Base-by-base conservation (phyloP, 352 stramenopile species). In the Elongisporangium senticosum region DNA sequence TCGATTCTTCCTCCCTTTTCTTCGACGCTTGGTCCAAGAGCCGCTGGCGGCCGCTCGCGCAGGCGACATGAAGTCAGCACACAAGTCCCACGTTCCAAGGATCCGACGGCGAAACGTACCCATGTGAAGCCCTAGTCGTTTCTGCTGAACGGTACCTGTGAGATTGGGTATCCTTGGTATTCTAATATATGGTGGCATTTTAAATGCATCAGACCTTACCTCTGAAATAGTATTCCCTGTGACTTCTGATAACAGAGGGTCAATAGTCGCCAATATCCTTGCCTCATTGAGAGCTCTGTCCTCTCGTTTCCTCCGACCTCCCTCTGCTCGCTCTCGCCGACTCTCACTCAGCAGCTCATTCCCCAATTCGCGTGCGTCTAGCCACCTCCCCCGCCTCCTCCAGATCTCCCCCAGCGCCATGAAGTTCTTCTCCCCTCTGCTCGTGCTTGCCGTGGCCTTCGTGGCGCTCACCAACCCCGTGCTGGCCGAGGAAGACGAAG, bases 341-440 rank as follows among this genome's bases (percentile, higher is more conserved):
- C 17, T 39, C 2, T 55, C 23, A 57, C 5, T 7, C 8, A 52
- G 48, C 13, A 24, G 7, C n/a, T 71, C 67, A 74, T 74, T 74
- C 63, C 51, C 55, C 63, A 57, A 71, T 74, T 71, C 68, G 61
- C 67, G 39, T 39, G 50, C 37, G 51, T 58, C 50, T 64, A 74
- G 59, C 59, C 59, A 63, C 57, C 51, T 8, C 37, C 53, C 15
- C 49, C 52, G 55, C 61, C 54, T 7, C 48, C 37, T 19, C 19
- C 13, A 7, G 26, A 13, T 49, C 49, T 26, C 23, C 2, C 49
- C 26, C 28, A 71, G 33, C 33, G 11, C 63, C 55, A 74, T 74
- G 67, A 74, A 74, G 54, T 62, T 69, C 51, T 71, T 74, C 51
- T 64, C 67, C 21, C 57, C 55, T 53, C 22, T 74, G 39, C 57